Evolutionary conservation across 768 basidiomycete genomes (phyloP), one percentile per base, ranked within the genome.

Genomic region (Pilatotrama ljubarskyi): DNA sequence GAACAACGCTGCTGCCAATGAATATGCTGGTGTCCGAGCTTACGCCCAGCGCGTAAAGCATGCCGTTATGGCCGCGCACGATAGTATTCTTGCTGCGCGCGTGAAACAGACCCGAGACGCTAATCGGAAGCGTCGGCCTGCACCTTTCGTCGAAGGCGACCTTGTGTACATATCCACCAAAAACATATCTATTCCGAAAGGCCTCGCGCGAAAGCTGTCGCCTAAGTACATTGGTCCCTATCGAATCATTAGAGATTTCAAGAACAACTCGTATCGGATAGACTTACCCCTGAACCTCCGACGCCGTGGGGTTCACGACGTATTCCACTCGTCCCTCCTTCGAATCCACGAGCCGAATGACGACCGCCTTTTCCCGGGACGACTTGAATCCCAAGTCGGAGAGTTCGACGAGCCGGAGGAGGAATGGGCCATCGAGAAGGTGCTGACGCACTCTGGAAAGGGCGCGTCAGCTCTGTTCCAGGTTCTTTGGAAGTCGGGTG

Each of bases 191-290:
- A 36, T 77, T 5, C 77, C 72, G 1, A 73, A 72, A 25, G 72
- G 69, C 5, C 42, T 69, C 6, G 75, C 75, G 0, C 29, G 64
- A 4, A 80, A 79, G 51, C 64, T 80, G 0, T 32, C 70, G 0
- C 79, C 75, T 0, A 75, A 75, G 37, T 79, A 63, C 55, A 66
- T 80, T 18, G 76, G 80, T 7, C 80, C 78, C 0, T 80, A 71
- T 50, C 50, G 62, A 2, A 69, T 79, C 0, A 1, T 69, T 0
- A 25, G 64, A 47, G 15, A 37, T 57, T 32, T 64, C 62, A 1
- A 62, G 49, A 15, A 71, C 48, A 15, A 72, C 66, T 5, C 62
- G 0, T 78, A 76, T 57, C 58, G 13, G 2, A 54, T 80, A 0
- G 63, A 74, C 3, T 38, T 78, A 0, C 73, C 77, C 0, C 37